Percentiles rank a stretch among this genome's conserved stretches.
These are phyloP conservation scores for Ammopiptanthus mongolicus DNA, from an alignment of 306 rosid genomes.

Conservation along the genomic window DNA sequence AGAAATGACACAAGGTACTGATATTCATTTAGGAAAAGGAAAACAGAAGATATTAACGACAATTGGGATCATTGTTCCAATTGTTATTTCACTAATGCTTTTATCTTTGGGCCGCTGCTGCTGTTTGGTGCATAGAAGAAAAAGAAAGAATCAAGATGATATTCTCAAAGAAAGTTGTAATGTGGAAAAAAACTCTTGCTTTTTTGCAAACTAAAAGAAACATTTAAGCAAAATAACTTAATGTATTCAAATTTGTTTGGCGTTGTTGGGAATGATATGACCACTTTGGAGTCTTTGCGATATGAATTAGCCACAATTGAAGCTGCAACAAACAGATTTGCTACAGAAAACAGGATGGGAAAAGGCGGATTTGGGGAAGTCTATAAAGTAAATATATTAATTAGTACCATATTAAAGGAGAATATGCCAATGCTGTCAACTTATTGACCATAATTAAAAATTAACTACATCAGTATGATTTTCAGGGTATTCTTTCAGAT, in stretches of 20 bases:
- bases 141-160: slow-evolving; percentile 24
- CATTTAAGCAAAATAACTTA: slow-evolving; percentile 9
- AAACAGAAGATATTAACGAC: slow-evolving; percentile 1
- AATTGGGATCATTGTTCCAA: slow-evolving; percentile 8
- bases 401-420: neutral
- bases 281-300: slow-evolving; percentile 36
- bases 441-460: neutral
- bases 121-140: slow-evolving; percentile 12
- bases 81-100: slow-evolving; percentile 8
- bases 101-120: slow-evolving; percentile 13
- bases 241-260: neutral
- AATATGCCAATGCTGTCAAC: neutral
- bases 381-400: slow-evolving; percentile 38
- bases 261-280: slow-evolving; percentile 26
- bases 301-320: slow-evolving; percentile 36
- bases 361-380: slow-evolving; percentile 65
- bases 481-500: slow-evolving; percentile 43
- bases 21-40: slow-evolving; percentile 32
- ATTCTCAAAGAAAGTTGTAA: slow-evolving; percentile 42
- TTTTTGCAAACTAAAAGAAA: neutral
- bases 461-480: neutral
- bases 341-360: slow-evolving; percentile 40
- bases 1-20: neutral
- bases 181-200: neutral
- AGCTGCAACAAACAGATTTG: slow-evolving; percentile 50